Percentiles rank a stretch among this genome's conserved stretches.
phyloP scores from a whole-genome alignment of 176 grass and related monocot species.

The Hordeum vulgare region MorexV3_pseudomolecules_assembly NC_058522.1:501288925-501289424 shows the following conservation, averaged over 20 bases:
- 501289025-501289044: neutral
- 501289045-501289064: neutral
- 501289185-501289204: slow-evolving; percentile 59
- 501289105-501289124: neutral
- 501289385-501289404: neutral
- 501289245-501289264: slow-evolving; percentile 31
- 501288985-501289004: neutral
- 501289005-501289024: neutral
- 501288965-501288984: neutral
- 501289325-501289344: neutral
- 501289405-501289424: neutral
- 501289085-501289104: slow-evolving; percentile 51
- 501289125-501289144: slow-evolving; percentile 4
- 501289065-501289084: neutral
- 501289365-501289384: neutral
- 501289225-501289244: slow-evolving; percentile 61
- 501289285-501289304: slow-evolving; percentile 53
- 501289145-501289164: slow-evolving; percentile 39
- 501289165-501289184: slow-evolving; percentile 33
- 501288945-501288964: too few relatives aligned
- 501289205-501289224: slow-evolving; percentile 28
- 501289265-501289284: slow-evolving; percentile 9
- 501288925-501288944: too few relatives aligned
- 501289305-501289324: neutral
- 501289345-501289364: neutral